Base-by-base conservation (phyloP, 192 early-diverging fungal genomes). In the Dissophora ornata region DNA sequence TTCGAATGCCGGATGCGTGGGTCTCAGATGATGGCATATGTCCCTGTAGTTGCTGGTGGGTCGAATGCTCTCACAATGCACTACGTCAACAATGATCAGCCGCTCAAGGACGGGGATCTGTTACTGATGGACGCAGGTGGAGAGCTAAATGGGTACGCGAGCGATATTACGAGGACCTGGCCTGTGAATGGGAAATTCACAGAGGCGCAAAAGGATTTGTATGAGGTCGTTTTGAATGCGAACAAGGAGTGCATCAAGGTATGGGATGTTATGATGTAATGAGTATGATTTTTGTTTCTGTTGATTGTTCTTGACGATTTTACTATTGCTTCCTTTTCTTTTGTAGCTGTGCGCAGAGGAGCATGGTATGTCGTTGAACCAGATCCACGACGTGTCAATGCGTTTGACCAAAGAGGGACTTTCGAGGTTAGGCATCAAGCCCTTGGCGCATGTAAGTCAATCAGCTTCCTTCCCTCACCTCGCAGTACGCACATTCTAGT, bases 21-120 rank as follows among this genome's bases (percentile, higher is more conserved):
- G 4, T 88, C 87, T 1, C 84, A 82, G 33, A 84, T 87, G 34
- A 79, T 95, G 25, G 92, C 94, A 16, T 99, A 99, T 79, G 94
- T 99, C 21, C 97, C 97, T 2, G 97, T 99, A 4, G 94, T 99
- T 21, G 97, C 96, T 0, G 88, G 92, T 10, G 97, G 96, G 32
- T 81, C 84, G 45, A 97, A 97, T 68, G 96, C 96, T 9, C 71
- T 97, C 62, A 91, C 89, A 16, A 85, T 99, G 87, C 97, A 99
- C 71, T 99, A 99, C 83, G 96, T 98, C 32, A 82, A 89, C 57
- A 99, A 99, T 75, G 86, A 92, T 48, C 84, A 87, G 71, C 55
- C 79, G 16, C 49, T 91, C 45, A 73, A 77, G 80, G 87, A 93
- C 66, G 94, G 93, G 6, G 91, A 96, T 38, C 69, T 98, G 57